A percentile compares a stretch with the other conserved stretches of the same genome.
These are phyloP conservation scores for Cicer yamashitae DNA, from an alignment of 306 rosid species.

Conservation along the genomic window DNA sequence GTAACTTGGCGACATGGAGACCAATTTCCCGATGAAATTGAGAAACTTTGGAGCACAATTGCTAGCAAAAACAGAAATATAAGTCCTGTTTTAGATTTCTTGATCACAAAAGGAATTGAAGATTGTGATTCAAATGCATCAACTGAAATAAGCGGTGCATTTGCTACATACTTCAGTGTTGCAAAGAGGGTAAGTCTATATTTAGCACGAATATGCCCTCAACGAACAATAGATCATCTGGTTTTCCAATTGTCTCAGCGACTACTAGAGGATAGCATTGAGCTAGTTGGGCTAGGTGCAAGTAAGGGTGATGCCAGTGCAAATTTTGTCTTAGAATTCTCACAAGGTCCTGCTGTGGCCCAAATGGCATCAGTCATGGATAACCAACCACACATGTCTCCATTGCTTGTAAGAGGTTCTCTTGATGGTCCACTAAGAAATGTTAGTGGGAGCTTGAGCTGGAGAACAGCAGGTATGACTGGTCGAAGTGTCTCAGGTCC, in stretches of 20 bases:
- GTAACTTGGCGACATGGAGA: conserved; percentile 99
- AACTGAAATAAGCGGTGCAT: conserved; percentile 98
- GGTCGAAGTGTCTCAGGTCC: conserved; percentile 99
- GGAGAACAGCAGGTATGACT: conserved; percentile 96
- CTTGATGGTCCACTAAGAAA: conserved; percentile 97
- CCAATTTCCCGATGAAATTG: conserved; percentile 98
- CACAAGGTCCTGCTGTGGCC: conserved; percentile 93
- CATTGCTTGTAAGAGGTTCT: conserved; percentile 98
- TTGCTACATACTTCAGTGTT: conserved; percentile 97
- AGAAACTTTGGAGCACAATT: conserved; percentile 99
- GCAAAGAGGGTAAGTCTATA: conserved; percentile 96
- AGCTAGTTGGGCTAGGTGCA: conserved; percentile 65
- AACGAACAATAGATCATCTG: conserved; percentile 95
- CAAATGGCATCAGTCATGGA: conserved; percentile 88
- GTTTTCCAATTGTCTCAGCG: conserved; percentile 96
- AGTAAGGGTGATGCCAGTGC: conserved; percentile 78
- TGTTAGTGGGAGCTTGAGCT: conserved; percentile 97
- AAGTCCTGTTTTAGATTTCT: conserved; percentile 97
- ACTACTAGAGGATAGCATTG: conserved; percentile 92
- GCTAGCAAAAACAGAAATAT: conserved; percentile 98
- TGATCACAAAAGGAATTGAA: conserved; percentile 98
- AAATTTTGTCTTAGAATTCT: conserved; percentile 90
- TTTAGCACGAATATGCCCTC: conserved; percentile 98
- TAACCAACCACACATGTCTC: conserved; percentile 98
- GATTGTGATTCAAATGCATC: conserved; percentile 99